Base-by-base conservation (phyloP, 139 green algal genomes). In the Haematococcus lacustris region DNA sequence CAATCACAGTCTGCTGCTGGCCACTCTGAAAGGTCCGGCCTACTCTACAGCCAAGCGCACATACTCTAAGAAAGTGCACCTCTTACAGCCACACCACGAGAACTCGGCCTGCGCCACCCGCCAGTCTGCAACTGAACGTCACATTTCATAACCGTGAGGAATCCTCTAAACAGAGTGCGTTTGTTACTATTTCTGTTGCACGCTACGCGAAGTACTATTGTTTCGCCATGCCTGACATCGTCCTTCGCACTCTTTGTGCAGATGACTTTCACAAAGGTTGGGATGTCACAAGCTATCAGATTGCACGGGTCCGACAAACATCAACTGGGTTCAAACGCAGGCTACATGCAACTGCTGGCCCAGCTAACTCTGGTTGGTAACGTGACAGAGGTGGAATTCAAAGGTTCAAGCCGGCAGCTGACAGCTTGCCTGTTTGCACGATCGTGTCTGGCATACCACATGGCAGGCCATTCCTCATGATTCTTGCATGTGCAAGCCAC, bases 351-450 rank as follows among this genome's bases (percentile, higher is more conserved):
- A 1, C 70, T 97, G 2, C 83, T 97, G n/a, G 70, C 75, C 0
- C 88, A 96, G 75, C 78, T 97, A 23, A 96, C 91, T 17, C 82
- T 77, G 1, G 89, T 95, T 2, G 92, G 92, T 1, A 81, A 92
- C 1, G 80, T 92, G 0, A 70, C 76, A 5, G 37, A 85, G 32
- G 71, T 78, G 1, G 51, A 68, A 6, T 93, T 93, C 67, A 37
- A 79, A 75, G 80, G 87, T 88, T n/a, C n/a, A 51, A 38, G 35
- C 38, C 23, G 35, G 37, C 6, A 40, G 6, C 2, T 30, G 63
- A 35, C 17, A 47, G 23, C 17, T 5, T 34, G 62, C 7, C 7
- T 6, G 62, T 47, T 13, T 26, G 9, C 7, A 41, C 32, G 26
- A 41, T 9, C 32, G 33, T 34, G 62, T 6, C 25, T 62, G 34